Base-by-base conservation (phyloP, 495 filamentous ascomycete species). In the Hypomontagnella submonticulosa region DNA sequence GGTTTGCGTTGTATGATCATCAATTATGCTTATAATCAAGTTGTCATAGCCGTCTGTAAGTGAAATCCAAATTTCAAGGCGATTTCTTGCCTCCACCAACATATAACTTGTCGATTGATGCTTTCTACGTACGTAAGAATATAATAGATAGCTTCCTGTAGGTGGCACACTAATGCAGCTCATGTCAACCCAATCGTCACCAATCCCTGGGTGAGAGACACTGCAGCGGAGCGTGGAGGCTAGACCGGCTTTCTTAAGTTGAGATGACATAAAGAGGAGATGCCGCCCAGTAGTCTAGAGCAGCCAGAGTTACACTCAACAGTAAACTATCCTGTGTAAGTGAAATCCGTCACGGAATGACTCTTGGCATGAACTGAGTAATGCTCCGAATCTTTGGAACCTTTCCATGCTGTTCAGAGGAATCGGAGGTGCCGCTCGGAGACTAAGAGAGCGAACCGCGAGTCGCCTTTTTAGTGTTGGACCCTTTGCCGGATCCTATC, bases 331-430 rank as follows among this genome's bases (percentile, higher is more conserved):
- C 64, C 55, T 69, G 57, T 64, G 66, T 51, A 41, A 42, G 60
- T 61, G 41, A 60, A 63, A 64, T 69, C 66, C 60, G 56, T 69
- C 60, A 64, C 66, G 55, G 44, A 69, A 61, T 64, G 60, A 41
- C 15, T 32, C 66, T 69, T 69, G 66, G 66, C 66, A 56, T 49
- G 36, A 54, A 56, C 48, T 57, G 43, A 33, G 56, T 55, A 50
- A 38, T 60, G 42, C 54, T 56, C 58, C 55, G 51, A 42, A 20
- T n/a, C 55, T 19, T 36, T 27, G 23, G 6, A 42, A 20, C 30
- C 54, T 37, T 34, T 1, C 16, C 41, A 49, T 42, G 18, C 27
- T 15, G n/a, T 18, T 49, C 37, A 58, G 53, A 47, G 30, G 43
- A 30, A 48, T 46, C 60, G 44, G 60, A 51, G 60, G 52, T 61